Base-by-base conservation (phyloP, 2,329 filamentous ascomycete genomes). In the Sarocladium oryzae region DNA sequence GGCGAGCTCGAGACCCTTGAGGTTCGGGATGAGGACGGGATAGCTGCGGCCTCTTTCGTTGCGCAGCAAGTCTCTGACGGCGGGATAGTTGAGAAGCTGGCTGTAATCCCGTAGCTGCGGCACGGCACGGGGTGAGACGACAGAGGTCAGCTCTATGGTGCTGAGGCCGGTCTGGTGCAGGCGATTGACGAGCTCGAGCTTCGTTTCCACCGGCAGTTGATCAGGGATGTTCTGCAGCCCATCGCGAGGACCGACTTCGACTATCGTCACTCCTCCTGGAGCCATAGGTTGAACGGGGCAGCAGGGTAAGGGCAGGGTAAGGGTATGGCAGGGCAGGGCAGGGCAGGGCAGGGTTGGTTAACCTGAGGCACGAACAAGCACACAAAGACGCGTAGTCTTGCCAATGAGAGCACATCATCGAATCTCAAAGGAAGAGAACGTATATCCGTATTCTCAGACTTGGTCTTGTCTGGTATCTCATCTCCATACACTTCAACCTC, bases 221-320 rank as follows among this genome's bases (percentile, higher is more conserved):
- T 73, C 72, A 60, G 78, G 79, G 66, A 86, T 81, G 56, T 86
- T 88, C 63, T 88, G 85, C 18, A 88, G 64, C 13, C 85, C 85
- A 65, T 88, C 84, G 53, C 84, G 69, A 21, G 84, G 84, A 2
- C 82, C 84, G 51, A 87, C 84, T 63, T 87, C 84, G 49, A 87
- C 79, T 56, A 45, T 45, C 8, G 7, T 8, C 5, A 45, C 40
- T 16, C 16, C 30, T 21, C n/a, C n/a, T n/a, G 21, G 21, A n/a
- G 40, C n/a, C 40, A 45, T 45, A n/a, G n/a, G 40, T 3, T 28
- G 37, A 9, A 11, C 35, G 16, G 10, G n/a, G n/a, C n/a, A n/a
- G n/a, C n/a, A n/a, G n/a, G n/a, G n/a, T n/a, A n/a, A n/a, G n/a
- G n/a, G n/a, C n/a, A n/a, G n/a, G n/a, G n/a, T n/a, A n/a, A n/a